Base-by-base conservation (phyloP, 768 basidiomycete species). In the Dioszegia crocea region DNA sequence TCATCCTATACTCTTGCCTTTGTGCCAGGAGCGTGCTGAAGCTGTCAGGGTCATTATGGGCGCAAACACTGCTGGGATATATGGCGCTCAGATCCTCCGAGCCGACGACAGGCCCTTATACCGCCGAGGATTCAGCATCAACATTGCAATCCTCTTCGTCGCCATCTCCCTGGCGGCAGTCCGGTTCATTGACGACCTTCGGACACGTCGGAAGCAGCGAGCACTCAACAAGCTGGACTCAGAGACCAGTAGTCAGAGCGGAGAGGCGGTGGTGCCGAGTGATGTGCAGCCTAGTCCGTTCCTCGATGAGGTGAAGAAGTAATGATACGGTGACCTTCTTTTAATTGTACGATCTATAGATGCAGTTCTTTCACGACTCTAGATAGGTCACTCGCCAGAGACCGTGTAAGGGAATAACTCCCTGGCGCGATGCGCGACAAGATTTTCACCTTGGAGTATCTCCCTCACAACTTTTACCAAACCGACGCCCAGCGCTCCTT, bases 41-140 rank as follows among this genome's bases (percentile, higher is more conserved):
- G n/a, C 40, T 5, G 3, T 29, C 21, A 63, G 62, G 57, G 60
- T 61, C 24, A 63, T 66, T 50, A 68, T 66, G 62, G 64, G 62
- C 5, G 70, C 65, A 21, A 71, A 71, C 40, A 55, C 43, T 16
- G 70, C 65, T 3, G 70, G 65, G 27, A 68, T 68, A 24, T 64
- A 64, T 47, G 66, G 66, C 14, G 62, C 61, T 24, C 70, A 69
- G 52, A 59, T 71, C 50, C 61, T 68, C 59, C 67, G 70, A 31
- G 21, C 46, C 26, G 67, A 67, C 46, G 70, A 71, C 49, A 21
- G 48, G n/a, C 70, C 70, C 0, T n/a, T 31, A 12, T 71, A 71
- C 57, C 62, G 54, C 39, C 53, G 65, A 1, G 70, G 63, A 14
- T 66, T 71, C 53, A 45, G 30, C 11, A 54, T 64, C 45, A 53